Percentiles rank a stretch among this genome's conserved stretches.
These are phyloP conservation scores for Trichoderma virens DNA, from an alignment of 495 filamentous ascomycete genomes.

Conservation along the genomic window DNA sequence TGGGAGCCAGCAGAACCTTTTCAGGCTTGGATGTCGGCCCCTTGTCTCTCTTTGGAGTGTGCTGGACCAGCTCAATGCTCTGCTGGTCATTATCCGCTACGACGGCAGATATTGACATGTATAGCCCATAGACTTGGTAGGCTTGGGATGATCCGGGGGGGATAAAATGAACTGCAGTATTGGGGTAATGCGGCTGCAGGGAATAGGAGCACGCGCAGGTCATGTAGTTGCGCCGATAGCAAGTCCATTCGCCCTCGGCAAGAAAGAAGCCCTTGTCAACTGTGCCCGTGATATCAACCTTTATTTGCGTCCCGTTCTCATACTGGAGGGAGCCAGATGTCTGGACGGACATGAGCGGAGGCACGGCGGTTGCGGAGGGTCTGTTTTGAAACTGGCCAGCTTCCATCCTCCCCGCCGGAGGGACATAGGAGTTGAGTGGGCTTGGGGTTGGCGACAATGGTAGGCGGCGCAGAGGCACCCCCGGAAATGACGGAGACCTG, in stretches of 20 bases:
- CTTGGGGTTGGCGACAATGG: conserved; percentile 45
- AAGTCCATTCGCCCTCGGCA: conserved; percentile 85
- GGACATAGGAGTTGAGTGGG: conserved; percentile 31
- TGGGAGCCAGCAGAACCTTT: conserved; percentile 61
- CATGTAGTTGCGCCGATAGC: conserved; percentile 93
- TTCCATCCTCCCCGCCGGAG: conserved; percentile 40
- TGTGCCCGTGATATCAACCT: conserved; percentile 70
- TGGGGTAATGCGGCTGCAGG: conserved; percentile 45
- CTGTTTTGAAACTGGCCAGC: conserved; percentile 29
- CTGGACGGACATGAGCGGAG: conserved; percentile 53
- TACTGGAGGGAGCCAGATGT: conserved; percentile 51
- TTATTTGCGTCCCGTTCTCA: conserved; percentile 51
- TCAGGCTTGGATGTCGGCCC: conserved; percentile 75
- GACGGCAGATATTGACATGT: conserved; percentile 82
- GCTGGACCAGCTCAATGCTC: conserved; percentile 80
- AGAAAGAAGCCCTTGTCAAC: conserved; percentile 93
- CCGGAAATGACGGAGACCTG: conserved; percentile 40
- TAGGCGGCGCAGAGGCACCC: conserved; percentile 35
- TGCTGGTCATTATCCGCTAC: conserved; percentile 73
- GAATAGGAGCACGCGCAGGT: conserved; percentile 77
- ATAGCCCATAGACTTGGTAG: conserved; percentile 57
- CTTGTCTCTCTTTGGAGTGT: conserved; percentile 93
- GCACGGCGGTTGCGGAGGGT: conserved; percentile 32
- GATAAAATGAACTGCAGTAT: conserved; percentile 31
- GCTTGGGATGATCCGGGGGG: conserved; percentile 27